A percentile compares a stretch with the other conserved stretches of the same genome.
phyloP scores from a whole-genome alignment of 352 stramenopile species.

The Pythium phragmiticola region DNA sequence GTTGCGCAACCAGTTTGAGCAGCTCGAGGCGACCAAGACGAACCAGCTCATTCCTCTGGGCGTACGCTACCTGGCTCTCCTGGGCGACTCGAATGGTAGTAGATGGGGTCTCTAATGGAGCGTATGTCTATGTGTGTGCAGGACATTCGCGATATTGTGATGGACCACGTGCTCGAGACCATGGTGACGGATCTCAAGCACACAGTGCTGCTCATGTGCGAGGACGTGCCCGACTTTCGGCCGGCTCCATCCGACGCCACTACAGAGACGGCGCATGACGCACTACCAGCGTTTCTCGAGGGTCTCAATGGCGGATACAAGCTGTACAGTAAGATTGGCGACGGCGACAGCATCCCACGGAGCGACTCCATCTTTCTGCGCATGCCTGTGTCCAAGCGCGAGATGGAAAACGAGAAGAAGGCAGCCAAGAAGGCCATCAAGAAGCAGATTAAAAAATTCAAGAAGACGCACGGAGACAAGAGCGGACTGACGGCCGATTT shows the following conservation, averaged over 20 bases:
- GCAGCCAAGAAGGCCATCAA: slow-evolving; percentile 77
- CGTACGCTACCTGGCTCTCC: slow-evolving; percentile 29
- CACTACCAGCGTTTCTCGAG: slow-evolving; percentile 37
- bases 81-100: not conserved
- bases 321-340: slow-evolving; percentile 53
- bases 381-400: slow-evolving; percentile 69
- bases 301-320: slow-evolving; percentile 34
- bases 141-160: slow-evolving; percentile 65
- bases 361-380: slow-evolving; percentile 69
- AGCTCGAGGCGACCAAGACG: slow-evolving; percentile 36
- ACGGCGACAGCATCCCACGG: slow-evolving; percentile 74
- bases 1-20: slow-evolving; percentile 39
- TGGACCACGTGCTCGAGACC: slow-evolving; percentile 60
- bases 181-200: slow-evolving; percentile 61
- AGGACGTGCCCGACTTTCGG: slow-evolving; percentile 60
- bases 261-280: slow-evolving; percentile 1
- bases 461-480: slow-evolving; percentile 54
- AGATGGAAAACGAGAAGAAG: slow-evolving; percentile 78
- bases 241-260: slow-evolving; percentile 4
- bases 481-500: slow-evolving; percentile 64
- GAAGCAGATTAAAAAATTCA: slow-evolving; percentile 89
- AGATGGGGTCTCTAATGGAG: too few species aligned
- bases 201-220: slow-evolving; percentile 68
- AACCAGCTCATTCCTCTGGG: slow-evolving; percentile 42
- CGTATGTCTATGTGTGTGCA: slow-evolving; percentile 11